phyloP scores from a whole-genome alignment of 176 grass and related monocot genomes.

The Musa troglodytarum region DNA sequence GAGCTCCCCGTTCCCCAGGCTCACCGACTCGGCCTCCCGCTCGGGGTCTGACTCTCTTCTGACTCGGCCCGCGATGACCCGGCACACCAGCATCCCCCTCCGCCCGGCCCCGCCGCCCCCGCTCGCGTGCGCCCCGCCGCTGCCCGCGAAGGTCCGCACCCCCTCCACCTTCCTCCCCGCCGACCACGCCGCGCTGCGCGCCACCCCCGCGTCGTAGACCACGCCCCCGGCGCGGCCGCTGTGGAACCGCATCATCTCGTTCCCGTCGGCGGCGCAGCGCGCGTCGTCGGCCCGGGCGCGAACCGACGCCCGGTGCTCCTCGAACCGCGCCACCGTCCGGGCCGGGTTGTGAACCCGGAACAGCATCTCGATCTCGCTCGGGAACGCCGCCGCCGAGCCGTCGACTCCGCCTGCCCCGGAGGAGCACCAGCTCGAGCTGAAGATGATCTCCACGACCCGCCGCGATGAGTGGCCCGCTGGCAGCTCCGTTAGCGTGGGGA shows the following conservation, averaged over 20 bases:
- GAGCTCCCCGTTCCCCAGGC: conserved; percentile 54
- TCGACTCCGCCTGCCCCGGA: background rate
- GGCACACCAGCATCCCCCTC: conserved; percentile 73
- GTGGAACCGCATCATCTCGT: conserved; percentile 88
- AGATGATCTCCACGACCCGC: conserved; percentile 89
- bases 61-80: conserved; percentile 67
- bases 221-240: background rate
- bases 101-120: conserved; percentile 26
- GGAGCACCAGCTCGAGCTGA: conserved; percentile 54
- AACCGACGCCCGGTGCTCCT: conserved; percentile 67
- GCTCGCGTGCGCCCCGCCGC: conserved; percentile 64
- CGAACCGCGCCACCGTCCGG: conserved; percentile 55
- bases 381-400: conserved; percentile 16
- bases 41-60: background rate
- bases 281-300: conserved; percentile 33
- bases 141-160: conserved; percentile 65
- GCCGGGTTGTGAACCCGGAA: conserved; percentile 77
- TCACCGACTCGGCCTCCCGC: conserved; percentile 47
- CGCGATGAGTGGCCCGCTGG: conserved; percentile 68
- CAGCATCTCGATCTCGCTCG: conserved; percentile 75
- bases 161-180: conserved; percentile 16
- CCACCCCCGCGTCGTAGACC: conserved; percentile 18
- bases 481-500: conserved; percentile 67
- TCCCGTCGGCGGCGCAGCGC: conserved; percentile 69
- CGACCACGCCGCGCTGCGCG: conserved; percentile 11